A percentile compares a stretch with the other conserved stretches of the same genome.
Conservation (phyloP, 2,329 filamentous ascomycete genomes). For the Aspergillus fumigatiaffinis region DNA sequence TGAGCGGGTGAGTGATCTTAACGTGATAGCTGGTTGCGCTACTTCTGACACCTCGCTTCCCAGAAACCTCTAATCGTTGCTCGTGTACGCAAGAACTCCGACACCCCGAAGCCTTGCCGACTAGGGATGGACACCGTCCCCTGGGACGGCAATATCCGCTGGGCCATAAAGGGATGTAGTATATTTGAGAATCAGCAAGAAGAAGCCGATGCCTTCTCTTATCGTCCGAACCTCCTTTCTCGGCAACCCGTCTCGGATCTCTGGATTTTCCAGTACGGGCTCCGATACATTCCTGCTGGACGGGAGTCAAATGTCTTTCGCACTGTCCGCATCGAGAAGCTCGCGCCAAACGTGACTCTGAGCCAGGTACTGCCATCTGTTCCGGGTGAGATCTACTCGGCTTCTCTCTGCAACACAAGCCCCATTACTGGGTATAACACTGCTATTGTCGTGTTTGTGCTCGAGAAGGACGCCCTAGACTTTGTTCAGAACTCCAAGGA, state of each 20-base stretch:
- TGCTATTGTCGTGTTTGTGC: constrained; percentile 28
- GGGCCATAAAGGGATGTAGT: constrained; percentile 18
- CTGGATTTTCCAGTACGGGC: constrained; percentile 27
- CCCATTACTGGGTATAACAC: constrained; percentile 27
- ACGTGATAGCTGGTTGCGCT: not conserved
- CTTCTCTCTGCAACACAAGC: constrained; percentile 26
- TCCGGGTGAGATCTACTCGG: constrained; percentile 25
- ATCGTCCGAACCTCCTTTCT: constrained; percentile 7
- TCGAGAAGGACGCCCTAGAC: constrained; percentile 18
- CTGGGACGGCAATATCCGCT: constrained; percentile 21
- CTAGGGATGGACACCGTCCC: constrained; percentile 1
- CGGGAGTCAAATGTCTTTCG: constrained; percentile 24
- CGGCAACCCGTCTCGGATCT: constrained; percentile 10
- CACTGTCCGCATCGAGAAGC: constrained; percentile 26
- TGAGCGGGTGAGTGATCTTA: constrained; percentile 6
- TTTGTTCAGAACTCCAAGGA: constrained; percentile 18
- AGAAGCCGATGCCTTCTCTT: constrained; percentile 13
- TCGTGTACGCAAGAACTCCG: not conserved
- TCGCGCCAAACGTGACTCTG: constrained; percentile 20
- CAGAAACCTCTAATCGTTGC: not conserved
- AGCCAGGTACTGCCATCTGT: constrained; percentile 22
- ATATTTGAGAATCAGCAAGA: constrained; percentile 20
- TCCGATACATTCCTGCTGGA: constrained; percentile 26
- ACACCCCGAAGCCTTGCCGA: not conserved
- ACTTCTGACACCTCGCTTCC: not conserved